phyloP scores from a whole-genome alignment of 2,329 filamentous ascomycete species.

The Ophiostoma pallidulum region DNA sequence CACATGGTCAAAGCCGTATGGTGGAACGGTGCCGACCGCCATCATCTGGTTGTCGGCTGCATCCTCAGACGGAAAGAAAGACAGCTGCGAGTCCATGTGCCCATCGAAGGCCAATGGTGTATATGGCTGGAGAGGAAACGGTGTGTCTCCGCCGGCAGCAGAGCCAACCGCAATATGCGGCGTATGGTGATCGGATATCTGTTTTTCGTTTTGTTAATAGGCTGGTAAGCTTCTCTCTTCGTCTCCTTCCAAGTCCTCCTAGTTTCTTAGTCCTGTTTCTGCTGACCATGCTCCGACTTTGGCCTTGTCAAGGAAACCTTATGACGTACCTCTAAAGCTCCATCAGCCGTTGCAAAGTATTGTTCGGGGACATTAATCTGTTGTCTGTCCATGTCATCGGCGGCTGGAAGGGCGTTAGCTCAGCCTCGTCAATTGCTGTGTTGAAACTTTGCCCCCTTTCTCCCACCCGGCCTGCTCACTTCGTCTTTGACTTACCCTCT shows the following conservation, averaged over 20 bases:
- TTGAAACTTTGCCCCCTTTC: background rate
- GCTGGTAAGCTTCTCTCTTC: too few relatives aligned
- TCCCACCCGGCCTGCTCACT: background rate
- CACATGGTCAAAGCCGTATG: background rate
- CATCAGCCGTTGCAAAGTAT: conserved; percentile 3
- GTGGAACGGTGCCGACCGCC: background rate
- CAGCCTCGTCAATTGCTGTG: background rate
- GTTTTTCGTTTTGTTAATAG: background rate
- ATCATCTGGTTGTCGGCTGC: background rate
- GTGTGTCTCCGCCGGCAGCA: background rate
- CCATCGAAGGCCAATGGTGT: background rate
- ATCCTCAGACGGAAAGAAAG: background rate
- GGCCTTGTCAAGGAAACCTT: too few relatives aligned
- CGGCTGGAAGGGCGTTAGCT: background rate
- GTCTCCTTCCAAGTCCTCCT: too few relatives aligned
- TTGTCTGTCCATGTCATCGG: conserved; percentile 5
- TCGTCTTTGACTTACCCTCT: background rate
- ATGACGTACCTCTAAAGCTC: background rate
- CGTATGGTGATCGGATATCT: background rate
- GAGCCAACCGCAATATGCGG: background rate
- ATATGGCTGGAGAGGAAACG: background rate
- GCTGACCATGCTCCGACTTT: background rate
- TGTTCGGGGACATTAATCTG: conserved; percentile 5
- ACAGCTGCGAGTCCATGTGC: background rate
- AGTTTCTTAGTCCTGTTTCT: too few relatives aligned